Base-by-base conservation (phyloP, 176 grass and related monocot species). In the Metroxylon sagu region DNA sequence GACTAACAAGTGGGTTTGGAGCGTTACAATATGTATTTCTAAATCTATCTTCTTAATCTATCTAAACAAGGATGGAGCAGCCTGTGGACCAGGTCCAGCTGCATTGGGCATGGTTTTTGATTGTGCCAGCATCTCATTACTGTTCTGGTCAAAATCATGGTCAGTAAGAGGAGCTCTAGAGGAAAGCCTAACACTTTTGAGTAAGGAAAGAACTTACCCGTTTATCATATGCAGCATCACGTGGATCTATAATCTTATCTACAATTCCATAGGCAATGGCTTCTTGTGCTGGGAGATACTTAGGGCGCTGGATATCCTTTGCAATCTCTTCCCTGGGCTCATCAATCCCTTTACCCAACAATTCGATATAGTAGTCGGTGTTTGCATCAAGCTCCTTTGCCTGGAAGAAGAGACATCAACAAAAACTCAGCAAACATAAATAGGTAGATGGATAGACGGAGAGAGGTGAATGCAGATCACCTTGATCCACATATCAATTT, bases 321-420 rank as follows among this genome's bases (percentile, higher is more conserved):
- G 71, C 60, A 3, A 97, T 75, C 73, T 88, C 93, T 77, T 97
- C 84, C 69, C 82, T 88, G 1, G 84, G 72, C 77, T 88, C 91
- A 49, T 84, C 76, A 16, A 82, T 77, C 52, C 78, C 79, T 71
- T 76, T 75, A 27, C 78, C 86, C 48, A 97, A 60, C 0, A 91
- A 61, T 3, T 88, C 76, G 2, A 97, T 57, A 51, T 75, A 91
- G 69, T 79, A 78, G 25, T 97, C 83, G 0, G 92, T 87, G 79
- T 87, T 87, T 14, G 83, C 80, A 21, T 90, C 86, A 15, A 97
- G 43, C 57, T 97, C 93, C 71, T 92, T 91, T 75, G 83, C 87
- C 87, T 96, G 71, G 5, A 51, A 5, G n/a, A 64, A 26, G 3
- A n/a, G 14, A 53, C 29, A 14, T 12, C 12, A 39, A 43, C 18